A percentile compares a stretch with the other conserved stretches of the same genome.
Conservation (phyloP, 164 flowering plant species). For the Tinospora cordifolia region DNA sequence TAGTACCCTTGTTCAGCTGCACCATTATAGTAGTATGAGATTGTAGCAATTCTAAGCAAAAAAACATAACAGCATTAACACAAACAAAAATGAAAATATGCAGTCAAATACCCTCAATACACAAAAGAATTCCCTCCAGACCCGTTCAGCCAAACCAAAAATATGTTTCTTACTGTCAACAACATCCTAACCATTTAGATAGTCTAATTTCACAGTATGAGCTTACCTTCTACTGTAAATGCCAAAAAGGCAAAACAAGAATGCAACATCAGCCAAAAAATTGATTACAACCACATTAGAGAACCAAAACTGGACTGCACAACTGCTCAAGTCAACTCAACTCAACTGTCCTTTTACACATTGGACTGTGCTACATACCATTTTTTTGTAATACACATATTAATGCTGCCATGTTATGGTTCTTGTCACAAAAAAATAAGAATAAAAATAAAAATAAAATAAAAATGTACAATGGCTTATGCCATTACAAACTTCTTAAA, state of each 20-base stretch:
- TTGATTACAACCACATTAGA: neutral
- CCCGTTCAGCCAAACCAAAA: too few species aligned
- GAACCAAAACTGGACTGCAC: neutral
- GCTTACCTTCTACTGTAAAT: neutral
- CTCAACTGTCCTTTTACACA: too few species aligned
- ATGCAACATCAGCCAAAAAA: neutral
- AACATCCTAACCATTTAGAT: too few species aligned
- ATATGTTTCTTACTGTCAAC: too few species aligned
- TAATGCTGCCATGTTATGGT: neutral
- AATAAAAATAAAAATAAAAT: too few species aligned
- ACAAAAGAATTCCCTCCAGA: neutral
- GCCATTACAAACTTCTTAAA: neutral
- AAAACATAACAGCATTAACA: neutral
- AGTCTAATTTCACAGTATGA: neutral
- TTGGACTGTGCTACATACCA: neutral
- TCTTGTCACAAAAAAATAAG: too few species aligned
- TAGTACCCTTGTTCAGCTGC: slow-evolving; percentile 62
- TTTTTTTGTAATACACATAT: neutral
- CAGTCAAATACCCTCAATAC: neutral
- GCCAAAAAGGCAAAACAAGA: neutral
- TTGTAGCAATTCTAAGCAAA: neutral
- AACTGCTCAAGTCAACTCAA: too few species aligned
- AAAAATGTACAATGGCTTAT: too few species aligned
- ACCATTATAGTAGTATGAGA: slow-evolving; percentile 11
- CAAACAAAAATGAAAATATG: neutral